Evolutionary conservation across 2,329 filamentous ascomycete genomes (phyloP), one percentile per base, ranked within the genome.

Genomic region (Alternaria dauci): DNA sequence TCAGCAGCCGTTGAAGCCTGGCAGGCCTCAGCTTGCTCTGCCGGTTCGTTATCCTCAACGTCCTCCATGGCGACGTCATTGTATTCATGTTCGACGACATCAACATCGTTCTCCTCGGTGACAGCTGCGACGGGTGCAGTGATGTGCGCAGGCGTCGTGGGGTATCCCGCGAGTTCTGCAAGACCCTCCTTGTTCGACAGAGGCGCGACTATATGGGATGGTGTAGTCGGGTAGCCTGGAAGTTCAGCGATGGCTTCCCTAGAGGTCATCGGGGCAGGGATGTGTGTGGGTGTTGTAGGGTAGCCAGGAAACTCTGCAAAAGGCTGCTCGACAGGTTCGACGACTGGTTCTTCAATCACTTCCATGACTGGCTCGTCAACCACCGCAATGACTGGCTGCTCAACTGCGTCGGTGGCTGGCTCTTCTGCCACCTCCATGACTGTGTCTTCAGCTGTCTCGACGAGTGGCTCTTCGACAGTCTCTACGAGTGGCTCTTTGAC

Each of bases 101-200:
- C 41, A 11, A 34, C 20, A 3, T 48, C 18, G 5, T 41, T 39
- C 11, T 58, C 54, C 23, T 39, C 18, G 11, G 42, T 30, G 25
- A 30, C 18, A 11, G 43, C 25, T 50, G n/a, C 30, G 8, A 52
- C 36, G 16, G 57, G 42, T 30, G 66, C 70, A 12, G 18, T 26
- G 16, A 73, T 70, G 42, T 73, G 72, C 4, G 63, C 61, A 16
- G 71, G 72, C n/a, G 72, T 73, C 26, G 66, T 67, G 7, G 69
- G 71, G 44, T 72, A 74, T 9, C 34, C 61, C 3, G 68, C 65
- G 12, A 72, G 55, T 43, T 66, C 65, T 30, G 63, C 59, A 8
- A 73, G 59, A 7, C 65, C 68, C 2, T 62, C 56, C 41, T 62
- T 61, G 28, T 64, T 66, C 11, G 55, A 57, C 30, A 69, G 55